Conservation (phyloP, 495 filamentous ascomycete species). For the Talaromyces liani region DNA sequence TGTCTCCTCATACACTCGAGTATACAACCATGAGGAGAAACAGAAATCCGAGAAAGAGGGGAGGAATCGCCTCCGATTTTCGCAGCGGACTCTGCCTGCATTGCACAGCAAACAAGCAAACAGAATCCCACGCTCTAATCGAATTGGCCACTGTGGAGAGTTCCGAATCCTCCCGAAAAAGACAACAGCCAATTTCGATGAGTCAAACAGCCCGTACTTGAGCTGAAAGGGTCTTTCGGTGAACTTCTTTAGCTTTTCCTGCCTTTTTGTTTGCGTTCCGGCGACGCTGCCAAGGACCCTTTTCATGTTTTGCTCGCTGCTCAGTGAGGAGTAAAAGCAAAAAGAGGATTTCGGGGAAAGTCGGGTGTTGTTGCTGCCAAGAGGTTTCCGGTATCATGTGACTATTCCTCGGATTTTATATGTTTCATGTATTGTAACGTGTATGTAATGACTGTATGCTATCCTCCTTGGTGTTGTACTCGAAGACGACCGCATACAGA, state of each 20-base stretch:
- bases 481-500: background rate
- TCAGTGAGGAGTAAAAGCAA: background rate
- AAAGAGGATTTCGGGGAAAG: background rate
- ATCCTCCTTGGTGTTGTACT: background rate
- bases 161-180: background rate
- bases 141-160: background rate
- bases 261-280: background rate
- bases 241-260: background rate
- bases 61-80: background rate
- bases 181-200: background rate
- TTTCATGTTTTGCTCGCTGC: background rate
- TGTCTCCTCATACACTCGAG: background rate
- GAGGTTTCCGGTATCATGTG: background rate
- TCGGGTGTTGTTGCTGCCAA: background rate
- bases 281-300: background rate
- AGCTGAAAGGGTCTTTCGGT: background rate
- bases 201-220: background rate
- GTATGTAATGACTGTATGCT: background rate
- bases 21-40: background rate
- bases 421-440: background rate
- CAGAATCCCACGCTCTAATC: background rate
- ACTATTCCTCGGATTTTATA: background rate
- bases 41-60: background rate
- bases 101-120: no score
- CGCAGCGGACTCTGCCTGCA: background rate